phyloP scores from a whole-genome alignment of 2,329 filamentous ascomycete species.

The Cordyceps cateniannulata region DNA sequence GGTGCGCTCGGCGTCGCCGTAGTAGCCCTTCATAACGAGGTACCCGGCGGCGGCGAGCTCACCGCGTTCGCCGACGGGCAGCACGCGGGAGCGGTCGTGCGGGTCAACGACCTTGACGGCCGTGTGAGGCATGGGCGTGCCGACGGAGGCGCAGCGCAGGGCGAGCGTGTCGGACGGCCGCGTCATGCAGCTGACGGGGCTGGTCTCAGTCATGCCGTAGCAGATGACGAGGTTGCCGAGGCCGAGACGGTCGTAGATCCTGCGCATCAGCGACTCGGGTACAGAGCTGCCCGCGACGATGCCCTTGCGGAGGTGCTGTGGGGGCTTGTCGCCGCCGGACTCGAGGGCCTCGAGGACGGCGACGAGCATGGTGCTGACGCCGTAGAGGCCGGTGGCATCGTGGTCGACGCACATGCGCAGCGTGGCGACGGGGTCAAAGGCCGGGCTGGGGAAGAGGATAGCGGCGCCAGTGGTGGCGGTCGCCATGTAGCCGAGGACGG shows the following conservation, averaged over 20 bases:
- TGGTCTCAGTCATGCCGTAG: constrained; percentile 94
- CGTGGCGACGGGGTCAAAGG: constrained; percentile 73
- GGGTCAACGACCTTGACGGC: constrained; percentile 68
- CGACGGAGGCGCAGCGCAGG: constrained; percentile 70
- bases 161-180: constrained; percentile 65
- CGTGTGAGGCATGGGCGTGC: constrained; percentile 78
- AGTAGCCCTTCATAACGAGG: constrained; percentile 87
- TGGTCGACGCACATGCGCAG: constrained; percentile 51
- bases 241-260: constrained; percentile 66
- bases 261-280: constrained; percentile 72
- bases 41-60: constrained; percentile 84
- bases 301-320: constrained; percentile 63
- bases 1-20: constrained; percentile 64
- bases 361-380: constrained; percentile 92
- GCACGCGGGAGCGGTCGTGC: constrained; percentile 46
- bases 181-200: constrained; percentile 75
- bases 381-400: constrained; percentile 64
- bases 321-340: constrained; percentile 20
- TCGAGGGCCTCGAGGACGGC: constrained; percentile 75
- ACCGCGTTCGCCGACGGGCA: constrained; percentile 62
- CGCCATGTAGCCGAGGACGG: constrained; percentile 91
- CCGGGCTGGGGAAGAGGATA: constrained; percentile 80
- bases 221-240: constrained; percentile 82
- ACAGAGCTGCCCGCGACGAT: constrained; percentile 87
- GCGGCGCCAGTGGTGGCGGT: constrained; percentile 73